Evolutionary conservation across 2,329 filamentous ascomycete genomes (phyloP).

Genomic region (Monilinia vaccinii-corymbosi): DNA sequence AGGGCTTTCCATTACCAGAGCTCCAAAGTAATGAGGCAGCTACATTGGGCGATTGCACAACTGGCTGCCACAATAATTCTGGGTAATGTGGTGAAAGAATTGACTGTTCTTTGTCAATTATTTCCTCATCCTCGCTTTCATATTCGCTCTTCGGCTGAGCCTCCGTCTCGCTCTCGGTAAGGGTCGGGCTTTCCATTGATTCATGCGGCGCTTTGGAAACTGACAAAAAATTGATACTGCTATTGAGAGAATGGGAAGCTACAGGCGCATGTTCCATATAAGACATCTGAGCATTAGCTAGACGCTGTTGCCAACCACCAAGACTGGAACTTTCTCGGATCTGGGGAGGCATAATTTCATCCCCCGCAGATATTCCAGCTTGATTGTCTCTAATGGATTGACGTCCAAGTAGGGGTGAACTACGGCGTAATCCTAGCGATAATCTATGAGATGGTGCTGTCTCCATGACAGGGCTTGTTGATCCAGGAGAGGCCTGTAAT

Average conservation of each 20-base stretch:
- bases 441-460: slow-evolving; percentile 25
- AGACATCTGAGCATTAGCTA: slow-evolving; percentile 38
- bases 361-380: slow-evolving; percentile 21
- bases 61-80: slow-evolving; percentile 1
- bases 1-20: background rate
- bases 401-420: slow-evolving; percentile 32
- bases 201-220: slow-evolving; percentile 28
- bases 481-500: slow-evolving; percentile 22
- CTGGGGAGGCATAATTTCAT: slow-evolving; percentile 19
- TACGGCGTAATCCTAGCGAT: slow-evolving; percentile 33
- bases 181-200: slow-evolving; percentile 43
- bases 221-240: slow-evolving; percentile 34
- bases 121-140: slow-evolving; percentile 6
- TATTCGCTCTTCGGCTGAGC: slow-evolving; percentile 2
- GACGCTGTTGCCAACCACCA: slow-evolving; percentile 37
- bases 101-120: background rate
- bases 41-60: background rate
- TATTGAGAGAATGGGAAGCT: slow-evolving; percentile 28
- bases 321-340: slow-evolving; percentile 31
- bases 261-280: slow-evolving; percentile 36
- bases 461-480: slow-evolving; percentile 1
- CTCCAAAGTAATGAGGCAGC: background rate
- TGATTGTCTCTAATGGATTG: slow-evolving; percentile 31
- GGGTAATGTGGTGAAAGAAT: background rate
- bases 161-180: slow-evolving; percentile 38